phyloP scores from a whole-genome alignment of 2,329 filamentous ascomycete genomes.

The Aspergillus pseudoglaucus region DNA sequence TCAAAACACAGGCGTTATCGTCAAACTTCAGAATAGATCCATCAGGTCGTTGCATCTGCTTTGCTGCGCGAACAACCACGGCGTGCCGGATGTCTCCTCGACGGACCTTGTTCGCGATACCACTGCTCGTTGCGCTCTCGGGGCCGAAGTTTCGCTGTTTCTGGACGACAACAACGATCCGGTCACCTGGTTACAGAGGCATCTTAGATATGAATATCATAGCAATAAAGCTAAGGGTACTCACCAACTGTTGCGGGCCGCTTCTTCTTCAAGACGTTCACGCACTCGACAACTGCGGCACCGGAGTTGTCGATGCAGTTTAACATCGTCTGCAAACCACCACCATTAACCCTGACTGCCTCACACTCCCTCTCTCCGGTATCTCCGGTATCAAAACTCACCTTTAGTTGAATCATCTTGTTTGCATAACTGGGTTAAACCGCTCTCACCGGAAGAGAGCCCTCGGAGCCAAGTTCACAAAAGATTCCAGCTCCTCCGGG shows the following conservation, averaged over 20 bases:
- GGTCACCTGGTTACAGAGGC: slow-evolving; percentile 60
- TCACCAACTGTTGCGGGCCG: slow-evolving; percentile 76
- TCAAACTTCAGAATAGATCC: slow-evolving; percentile 89
- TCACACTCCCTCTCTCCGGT: too few species aligned
- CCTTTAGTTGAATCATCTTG: slow-evolving; percentile 92
- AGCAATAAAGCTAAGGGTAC: slow-evolving; percentile 15
- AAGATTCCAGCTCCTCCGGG: slow-evolving; percentile 13
- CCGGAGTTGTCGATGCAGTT: slow-evolving; percentile 99
- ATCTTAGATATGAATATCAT: slow-evolving; percentile 1
- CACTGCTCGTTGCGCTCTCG: slow-evolving; percentile 64
- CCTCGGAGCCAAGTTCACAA: slow-evolving; percentile 2
- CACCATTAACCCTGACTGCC: slow-evolving; percentile 4
- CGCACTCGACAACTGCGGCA: slow-evolving; percentile 93
- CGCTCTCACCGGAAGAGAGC: background rate
- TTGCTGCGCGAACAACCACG: slow-evolving; percentile 84
- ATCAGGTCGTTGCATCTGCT: slow-evolving; percentile 80
- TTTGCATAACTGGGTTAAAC: slow-evolving; percentile 24
- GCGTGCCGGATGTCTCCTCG: slow-evolving; percentile 95
- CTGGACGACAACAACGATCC: slow-evolving; percentile 95
- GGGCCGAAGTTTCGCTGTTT: slow-evolving; percentile 77
- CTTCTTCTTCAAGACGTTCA: slow-evolving; percentile 87
- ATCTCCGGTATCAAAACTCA: slow-evolving; percentile 8
- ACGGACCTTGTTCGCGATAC: slow-evolving; percentile 86
- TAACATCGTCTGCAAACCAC: slow-evolving; percentile 67
- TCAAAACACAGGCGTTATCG: slow-evolving; percentile 94